These are phyloP conservation scores for Hortaea werneckii DNA, from an alignment of 2,329 filamentous ascomycete genomes.

Conservation along the genomic window DNA sequence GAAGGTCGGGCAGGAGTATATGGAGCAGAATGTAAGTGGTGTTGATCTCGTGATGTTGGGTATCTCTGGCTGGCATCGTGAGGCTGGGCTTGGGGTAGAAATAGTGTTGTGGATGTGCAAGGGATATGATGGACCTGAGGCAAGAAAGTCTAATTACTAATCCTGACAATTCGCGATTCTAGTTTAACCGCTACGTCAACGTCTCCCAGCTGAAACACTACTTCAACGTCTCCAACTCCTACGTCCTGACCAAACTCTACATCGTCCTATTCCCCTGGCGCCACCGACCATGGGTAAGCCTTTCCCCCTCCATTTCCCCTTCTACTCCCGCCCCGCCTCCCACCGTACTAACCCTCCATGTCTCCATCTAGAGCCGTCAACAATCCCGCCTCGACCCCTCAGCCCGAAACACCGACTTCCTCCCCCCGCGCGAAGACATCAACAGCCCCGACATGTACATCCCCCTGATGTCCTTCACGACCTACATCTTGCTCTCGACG, in stretches of 20 bases:
- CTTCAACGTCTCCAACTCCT: slow-evolving; percentile 97
- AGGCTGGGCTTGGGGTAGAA: too few relatives aligned
- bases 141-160: not conserved
- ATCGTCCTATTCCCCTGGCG: slow-evolving; percentile 96
- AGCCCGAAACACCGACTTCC: slow-evolving; percentile 56
- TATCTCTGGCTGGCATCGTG: not conserved
- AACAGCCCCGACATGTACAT: slow-evolving; percentile 99
- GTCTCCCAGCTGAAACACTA: slow-evolving; percentile 93
- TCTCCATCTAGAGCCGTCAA: too few relatives aligned
- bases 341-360: too few relatives aligned
- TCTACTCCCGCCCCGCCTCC: too few relatives aligned
- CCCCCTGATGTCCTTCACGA: slow-evolving; percentile 93
- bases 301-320: too few relatives aligned
- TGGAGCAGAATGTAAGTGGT: slow-evolving; percentile 78
- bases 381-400: slow-evolving; percentile 49
- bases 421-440: slow-evolving; percentile 87
- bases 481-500: slow-evolving; percentile 89
- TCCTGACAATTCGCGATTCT: not conserved
- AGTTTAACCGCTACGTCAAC: slow-evolving; percentile 78
- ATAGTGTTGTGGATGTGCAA: too few relatives aligned
- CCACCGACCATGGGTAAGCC: slow-evolving; percentile 75
- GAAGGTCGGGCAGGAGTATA: slow-evolving; percentile 81
- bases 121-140: too few relatives aligned
- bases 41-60: not conserved
- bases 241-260: slow-evolving; percentile 86